phyloP scores from a whole-genome alignment of 805 yeast species.

The Saturnispora ahearnii region DNA sequence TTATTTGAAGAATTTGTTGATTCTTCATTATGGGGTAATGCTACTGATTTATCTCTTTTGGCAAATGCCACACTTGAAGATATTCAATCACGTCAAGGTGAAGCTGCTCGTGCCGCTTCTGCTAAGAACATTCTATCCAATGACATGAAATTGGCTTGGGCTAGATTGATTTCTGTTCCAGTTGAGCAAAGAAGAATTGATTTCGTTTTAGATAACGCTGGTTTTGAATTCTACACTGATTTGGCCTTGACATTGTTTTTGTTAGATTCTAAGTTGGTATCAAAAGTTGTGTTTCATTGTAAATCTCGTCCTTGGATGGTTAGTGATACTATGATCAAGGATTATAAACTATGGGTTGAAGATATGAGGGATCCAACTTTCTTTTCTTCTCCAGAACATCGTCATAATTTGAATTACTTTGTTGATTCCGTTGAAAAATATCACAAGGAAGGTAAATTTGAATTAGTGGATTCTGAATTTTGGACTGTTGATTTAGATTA shows the following conservation, averaged over 20 bases:
- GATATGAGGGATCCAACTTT: conserved; percentile 46
- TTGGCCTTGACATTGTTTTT: conserved; percentile 54
- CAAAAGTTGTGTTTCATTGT: conserved; percentile 69
- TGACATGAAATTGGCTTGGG: conserved; percentile 67
- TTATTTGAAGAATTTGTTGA: conserved; percentile 79
- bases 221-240: conserved; percentile 92
- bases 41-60: conserved; percentile 84
- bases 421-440: conserved; percentile 38
- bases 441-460: conserved; percentile 38
- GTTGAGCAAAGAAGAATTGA: conserved; percentile 49
- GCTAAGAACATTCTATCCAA: conserved; percentile 71
- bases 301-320: conserved; percentile 96
- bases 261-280: conserved; percentile 60
- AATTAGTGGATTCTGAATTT: conserved; percentile 54
- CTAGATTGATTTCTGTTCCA: conserved; percentile 26
- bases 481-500: conserved; percentile 81
- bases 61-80: conserved; percentile 88
- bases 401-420: conserved; percentile 39
- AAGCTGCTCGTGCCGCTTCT: conserved; percentile 72
- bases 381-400: conserved; percentile 36
- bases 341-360: conserved; percentile 48
- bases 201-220: conserved; percentile 85
- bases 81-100: conserved; percentile 85
- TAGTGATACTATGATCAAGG: conserved; percentile 86
- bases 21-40: conserved; percentile 95